Base-by-base conservation (phyloP, 352 stramenopile genomes). In the Globisporangium parvum region DNA sequence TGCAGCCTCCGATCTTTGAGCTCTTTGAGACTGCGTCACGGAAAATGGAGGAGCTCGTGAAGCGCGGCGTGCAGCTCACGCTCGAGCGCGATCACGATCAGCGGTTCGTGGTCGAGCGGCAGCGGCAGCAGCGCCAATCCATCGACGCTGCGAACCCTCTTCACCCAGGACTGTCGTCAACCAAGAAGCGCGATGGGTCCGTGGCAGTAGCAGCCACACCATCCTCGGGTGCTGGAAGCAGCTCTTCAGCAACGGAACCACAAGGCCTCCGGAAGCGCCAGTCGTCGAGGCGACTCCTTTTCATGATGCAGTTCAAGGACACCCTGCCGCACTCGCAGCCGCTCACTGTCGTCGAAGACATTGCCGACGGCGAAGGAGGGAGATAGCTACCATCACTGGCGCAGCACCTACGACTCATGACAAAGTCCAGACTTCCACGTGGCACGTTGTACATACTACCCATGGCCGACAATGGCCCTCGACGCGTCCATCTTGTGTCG, bases 71-170 rank as follows among this genome's bases (percentile, higher is more conserved):
- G 17, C 67, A 84, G 42, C 75, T 89, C 57, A 87, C 82, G 24
- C 71, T 91, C 15, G 82, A 89, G 47, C 71, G 67, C 26, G 80
- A 93, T 49, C 62, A 66, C 11, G 80, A 88, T 47, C 75, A 89
- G 28, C 65, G 66, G 1, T 60, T 60, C 0, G 53, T 89, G 35
- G 63, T 87, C 12, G 63, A 77, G 35, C 71, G 70, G 0, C 82
- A 92, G 51, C 46, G 48, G 14, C 66, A 74, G 31, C 69, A 70
- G 20, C 67, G 72, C 1, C 24, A 64, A 12, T 46, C 53, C 3
- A 46, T 75, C 0, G 71, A 77, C 15, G 28, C 42, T 2, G 55
- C 60, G 47, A 33, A 12, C 31, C 2, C 31, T 31, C 18, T 45
- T 0, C 6, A 12, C 10, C 42, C 11, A 14, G 28, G 17, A 11